Evolutionary conservation across 495 filamentous ascomycete genomes (phyloP).

Genomic region (Hypoxylon fuscum): DNA sequence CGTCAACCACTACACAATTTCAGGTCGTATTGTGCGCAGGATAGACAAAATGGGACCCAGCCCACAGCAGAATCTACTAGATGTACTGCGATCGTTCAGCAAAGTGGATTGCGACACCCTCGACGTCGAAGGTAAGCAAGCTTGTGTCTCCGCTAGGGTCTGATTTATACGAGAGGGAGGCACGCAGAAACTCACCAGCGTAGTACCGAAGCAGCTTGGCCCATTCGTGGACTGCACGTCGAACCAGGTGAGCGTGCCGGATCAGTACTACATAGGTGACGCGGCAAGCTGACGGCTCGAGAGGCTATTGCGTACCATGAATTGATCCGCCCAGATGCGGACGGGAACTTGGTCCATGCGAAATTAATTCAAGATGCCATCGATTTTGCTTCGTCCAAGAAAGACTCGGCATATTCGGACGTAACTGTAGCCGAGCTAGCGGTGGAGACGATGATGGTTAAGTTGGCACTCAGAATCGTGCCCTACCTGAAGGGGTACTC

Average conservation of each 20-base stretch:
- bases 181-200: constrained; percentile 14
- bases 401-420: constrained; percentile 48
- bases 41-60: constrained; percentile 16
- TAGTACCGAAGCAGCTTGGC: constrained; percentile 64
- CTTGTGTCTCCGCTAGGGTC: background rate
- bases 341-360: constrained; percentile 55
- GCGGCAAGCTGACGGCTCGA: constrained; percentile 6
- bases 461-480: constrained; percentile 61
- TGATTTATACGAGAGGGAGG: background rate
- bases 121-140: constrained; percentile 59
- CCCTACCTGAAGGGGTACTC: constrained; percentile 62
- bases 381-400: constrained; percentile 49
- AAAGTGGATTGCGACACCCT: constrained; percentile 69
- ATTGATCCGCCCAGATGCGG: constrained; percentile 47
- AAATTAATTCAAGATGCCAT: constrained; percentile 58
- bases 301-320: constrained; percentile 70
- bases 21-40: background rate
- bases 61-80: constrained; percentile 37
- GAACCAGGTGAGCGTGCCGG: constrained; percentile 60
- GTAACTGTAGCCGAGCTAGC: constrained; percentile 60
- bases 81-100: constrained; percentile 56
- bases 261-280: background rate
- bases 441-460: constrained; percentile 66
- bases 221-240: constrained; percentile 74
- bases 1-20: background rate